Evolutionary conservation across 768 basidiomycete species (phyloP), one percentile per base, ranked within the genome.

Genomic region (Macrolepiota dolichaula): DNA sequence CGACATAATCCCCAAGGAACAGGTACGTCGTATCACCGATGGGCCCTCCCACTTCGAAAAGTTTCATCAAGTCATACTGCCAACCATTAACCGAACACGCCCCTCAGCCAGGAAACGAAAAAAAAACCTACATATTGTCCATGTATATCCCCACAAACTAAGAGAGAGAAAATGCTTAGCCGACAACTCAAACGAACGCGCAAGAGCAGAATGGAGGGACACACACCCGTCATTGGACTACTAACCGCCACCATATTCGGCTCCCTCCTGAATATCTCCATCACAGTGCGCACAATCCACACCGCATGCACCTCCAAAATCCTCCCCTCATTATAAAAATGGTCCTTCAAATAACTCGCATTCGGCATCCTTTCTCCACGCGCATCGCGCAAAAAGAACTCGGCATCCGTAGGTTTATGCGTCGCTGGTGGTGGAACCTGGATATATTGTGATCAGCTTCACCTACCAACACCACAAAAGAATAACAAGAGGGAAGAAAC

Each of bases 1-100:
- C 96, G 42, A 98, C 96, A 72, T 98, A 98, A 73, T 98, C 96
- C 35, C 96, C 96, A 24, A 98, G 79, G 75, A 98, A 98, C 47
- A 97, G 78, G 78, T 98, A 98, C 19, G 86, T 80, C 62, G 88
- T 97, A 37, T 96, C 89, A 15, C 77, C 73, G 51, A 94, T 81
- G 64, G 85, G 85, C 2, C 96, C 96, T 32, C 96, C 96, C 35
- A 98, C 89, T 68, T 97, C 96, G 67, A 98, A 95, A 42, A 98
- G 81, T 75, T 98, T 97, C 93, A 98, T 96, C 62, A 98, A 80
- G 75, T 98, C 96, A 72, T 95, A 98, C 94, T 98, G 68, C 29
- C 29, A 29, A 51, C 27, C 25, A 51, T 55, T 40, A 56, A 61
- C 42, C 36, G 9, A 49, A 38, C 46, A 50, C 5, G 7, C 11